Evolutionary conservation across 202 grass and related monocot genomes (phyloP), one percentile per base, ranked within the genome.

Genomic region (Zoysia matrella): DNA sequence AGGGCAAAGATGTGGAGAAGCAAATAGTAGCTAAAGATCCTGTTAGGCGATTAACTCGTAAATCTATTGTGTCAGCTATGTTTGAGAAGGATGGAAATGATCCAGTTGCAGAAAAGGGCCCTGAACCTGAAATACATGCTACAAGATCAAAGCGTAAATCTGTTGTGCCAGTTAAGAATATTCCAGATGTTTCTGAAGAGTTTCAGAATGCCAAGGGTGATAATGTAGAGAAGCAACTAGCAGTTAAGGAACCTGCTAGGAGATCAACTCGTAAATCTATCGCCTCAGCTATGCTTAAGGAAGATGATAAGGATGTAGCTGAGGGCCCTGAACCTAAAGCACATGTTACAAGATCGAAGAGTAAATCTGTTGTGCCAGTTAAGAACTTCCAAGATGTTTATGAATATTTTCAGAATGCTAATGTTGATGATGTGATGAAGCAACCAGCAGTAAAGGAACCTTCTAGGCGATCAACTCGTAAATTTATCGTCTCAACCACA

Each of bases 61-160:
- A 47, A 47, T 47, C 45, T 22, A 22, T 22, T 22, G 22, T 22
- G 22, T 22, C 22, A 22, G 22, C 22, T 22, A 22, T 74, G 72
- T 7, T 46, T 39, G 84, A 80, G 61, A 80, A 22, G 22, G 22
- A 22, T 22, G 45, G 5, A 4, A 47, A 47, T 4, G 45, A n/a
- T 55, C n/a, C 12, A 43, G 41, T 3, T 60, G 41, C n/a, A 58
- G 72, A 60, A 58, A 74, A 44, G 41, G 22, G 22, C 22, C 22
- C 22, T 47, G n/a, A 56, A 3, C 7, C 54, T 44, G 53, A 57
- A 22, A 53, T 15, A 45, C 60, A 39, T 46, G 60, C 39, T 18
- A 83, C 67, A 60, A 58, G 50, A 78, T 67, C 30, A 6, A 77
- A 0, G 30, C 16, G 49, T 41, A 82, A 57, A 65, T 87, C 85